Evolutionary conservation across 352 stramenopile genomes (phyloP).

Genomic region (Pythium folliculosum): DNA sequence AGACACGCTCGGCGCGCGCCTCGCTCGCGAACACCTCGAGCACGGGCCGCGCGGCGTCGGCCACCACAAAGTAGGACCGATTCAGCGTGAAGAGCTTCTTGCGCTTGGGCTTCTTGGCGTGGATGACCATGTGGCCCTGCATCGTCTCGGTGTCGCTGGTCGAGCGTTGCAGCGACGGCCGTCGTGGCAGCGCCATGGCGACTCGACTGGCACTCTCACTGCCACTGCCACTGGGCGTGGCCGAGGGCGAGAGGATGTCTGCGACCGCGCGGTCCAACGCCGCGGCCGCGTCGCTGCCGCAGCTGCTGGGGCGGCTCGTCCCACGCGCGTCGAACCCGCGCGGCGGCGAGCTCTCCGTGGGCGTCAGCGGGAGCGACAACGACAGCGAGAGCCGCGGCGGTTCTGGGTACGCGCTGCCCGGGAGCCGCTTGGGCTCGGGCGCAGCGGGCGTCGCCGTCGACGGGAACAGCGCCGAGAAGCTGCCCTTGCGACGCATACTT

Average conservation of each 20-base stretch:
- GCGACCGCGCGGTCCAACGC: conserved; percentile 23
- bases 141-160: conserved; percentile 29
- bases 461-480: conserved; percentile 16
- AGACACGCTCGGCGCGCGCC: conserved; percentile 50
- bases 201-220: background rate
- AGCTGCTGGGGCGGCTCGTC: background rate
- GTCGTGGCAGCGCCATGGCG: conserved; percentile 15
- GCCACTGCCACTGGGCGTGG: conserved; percentile 3
- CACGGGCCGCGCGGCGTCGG: conserved; percentile 48
- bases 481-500: conserved; percentile 19
- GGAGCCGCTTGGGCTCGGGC: background rate
- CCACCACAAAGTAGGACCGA: conserved; percentile 52
- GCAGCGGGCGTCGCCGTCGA: background rate
- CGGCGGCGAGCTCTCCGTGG: background rate
- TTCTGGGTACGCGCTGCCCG: background rate
- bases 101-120: conserved; percentile 60
- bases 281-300: too few relatives aligned
- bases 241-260: conserved; percentile 8
- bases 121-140: conserved; percentile 61
- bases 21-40: conserved; percentile 73
- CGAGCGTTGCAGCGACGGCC: conserved; percentile 28
- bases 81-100: conserved; percentile 56
- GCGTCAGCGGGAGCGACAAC: conserved; percentile 10
- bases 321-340: background rate
- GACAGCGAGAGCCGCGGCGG: conserved; percentile 14